These are phyloP conservation scores for Tylopilus felleus DNA, from an alignment of 768 basidiomycete species.

Conservation along the genomic window DNA sequence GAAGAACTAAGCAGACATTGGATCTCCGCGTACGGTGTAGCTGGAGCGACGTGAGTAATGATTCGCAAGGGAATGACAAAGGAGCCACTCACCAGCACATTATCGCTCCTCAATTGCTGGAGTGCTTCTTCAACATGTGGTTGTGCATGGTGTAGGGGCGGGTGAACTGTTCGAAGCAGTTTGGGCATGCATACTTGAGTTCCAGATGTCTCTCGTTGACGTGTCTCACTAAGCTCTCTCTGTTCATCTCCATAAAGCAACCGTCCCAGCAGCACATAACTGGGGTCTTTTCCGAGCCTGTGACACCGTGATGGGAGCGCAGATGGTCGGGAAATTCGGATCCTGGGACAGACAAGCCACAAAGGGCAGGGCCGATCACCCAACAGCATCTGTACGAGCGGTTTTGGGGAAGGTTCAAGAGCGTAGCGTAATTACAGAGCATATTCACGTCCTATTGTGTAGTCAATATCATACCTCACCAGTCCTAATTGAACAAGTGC, in stretches of 20 bases:
- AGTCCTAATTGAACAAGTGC: not conserved
- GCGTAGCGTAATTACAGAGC: not conserved
- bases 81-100: not conserved
- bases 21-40: not conserved
- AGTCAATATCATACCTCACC: slow-evolving; percentile 2
- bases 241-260: slow-evolving; percentile 23
- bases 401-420: slow-evolving; percentile 1
- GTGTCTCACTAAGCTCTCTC: slow-evolving; percentile 28
- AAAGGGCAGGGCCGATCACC: not conserved
- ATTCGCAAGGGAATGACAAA: not conserved
- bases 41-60: not conserved
- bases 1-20: not conserved
- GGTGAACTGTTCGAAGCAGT: slow-evolving; percentile 24
- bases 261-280: slow-evolving; percentile 19
- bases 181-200: slow-evolving; percentile 11
- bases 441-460: slow-evolving; percentile 1
- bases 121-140: slow-evolving; percentile 15
- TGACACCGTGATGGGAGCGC: slow-evolving; percentile 17
- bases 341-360: slow-evolving; percentile 3
- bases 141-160: slow-evolving; percentile 21
- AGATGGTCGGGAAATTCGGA: slow-evolving; percentile 21
- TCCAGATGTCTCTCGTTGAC: slow-evolving; percentile 26
- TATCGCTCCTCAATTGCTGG: not conserved
- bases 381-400: slow-evolving; percentile 18
- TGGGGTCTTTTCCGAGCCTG: slow-evolving; percentile 7